A percentile compares a stretch with the other conserved stretches of the same genome.
phyloP scores from a whole-genome alignment of 371 early-diverging fungal genomes.

The Apophysomyces elegans region DNA sequence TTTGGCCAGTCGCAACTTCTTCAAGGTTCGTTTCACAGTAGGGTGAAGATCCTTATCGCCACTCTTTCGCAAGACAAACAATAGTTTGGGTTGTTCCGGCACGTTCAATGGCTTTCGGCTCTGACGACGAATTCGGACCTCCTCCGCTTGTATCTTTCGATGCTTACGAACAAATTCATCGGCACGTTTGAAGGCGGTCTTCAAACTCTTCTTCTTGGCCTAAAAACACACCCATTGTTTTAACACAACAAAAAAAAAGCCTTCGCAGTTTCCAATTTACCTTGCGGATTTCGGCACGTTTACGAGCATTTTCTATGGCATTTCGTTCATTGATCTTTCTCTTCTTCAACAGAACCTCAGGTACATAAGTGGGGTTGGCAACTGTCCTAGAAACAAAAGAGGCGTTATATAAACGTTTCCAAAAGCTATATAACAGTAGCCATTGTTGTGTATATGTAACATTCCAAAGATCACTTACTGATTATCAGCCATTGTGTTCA shows the following conservation, averaged over 20 bases:
- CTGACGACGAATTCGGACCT: conserved; percentile 85
- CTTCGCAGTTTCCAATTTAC: conserved; percentile 34
- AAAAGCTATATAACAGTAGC: too few relatives aligned
- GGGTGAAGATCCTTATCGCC: conserved; percentile 96
- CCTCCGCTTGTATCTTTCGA: conserved; percentile 81
- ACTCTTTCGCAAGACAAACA: conserved; percentile 94
- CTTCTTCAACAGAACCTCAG: conserved; percentile 97
- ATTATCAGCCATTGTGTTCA: not conserved
- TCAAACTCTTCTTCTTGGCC: conserved; percentile 30
- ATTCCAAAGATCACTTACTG: not conserved
- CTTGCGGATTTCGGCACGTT: conserved; percentile 61
- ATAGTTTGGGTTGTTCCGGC: conserved; percentile 90
- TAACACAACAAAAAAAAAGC: not conserved
- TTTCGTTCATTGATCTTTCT: conserved; percentile 89
- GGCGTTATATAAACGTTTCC: not conserved
- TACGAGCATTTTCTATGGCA: conserved; percentile 74
- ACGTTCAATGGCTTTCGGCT: conserved; percentile 83
- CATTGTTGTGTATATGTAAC: too few relatives aligned
- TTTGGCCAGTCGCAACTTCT: conserved; percentile 94
- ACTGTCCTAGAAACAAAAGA: conserved; percentile 5
- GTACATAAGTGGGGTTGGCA: conserved; percentile 52
- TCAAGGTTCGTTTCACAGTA: conserved; percentile 95
- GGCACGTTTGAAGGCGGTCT: conserved; percentile 94
- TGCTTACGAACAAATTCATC: conserved; percentile 94
- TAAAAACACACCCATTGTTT: conserved; percentile 5